Base-by-base conservation (phyloP, 2,329 filamentous ascomycete species). In the Phialophora verrucosa region DNA sequence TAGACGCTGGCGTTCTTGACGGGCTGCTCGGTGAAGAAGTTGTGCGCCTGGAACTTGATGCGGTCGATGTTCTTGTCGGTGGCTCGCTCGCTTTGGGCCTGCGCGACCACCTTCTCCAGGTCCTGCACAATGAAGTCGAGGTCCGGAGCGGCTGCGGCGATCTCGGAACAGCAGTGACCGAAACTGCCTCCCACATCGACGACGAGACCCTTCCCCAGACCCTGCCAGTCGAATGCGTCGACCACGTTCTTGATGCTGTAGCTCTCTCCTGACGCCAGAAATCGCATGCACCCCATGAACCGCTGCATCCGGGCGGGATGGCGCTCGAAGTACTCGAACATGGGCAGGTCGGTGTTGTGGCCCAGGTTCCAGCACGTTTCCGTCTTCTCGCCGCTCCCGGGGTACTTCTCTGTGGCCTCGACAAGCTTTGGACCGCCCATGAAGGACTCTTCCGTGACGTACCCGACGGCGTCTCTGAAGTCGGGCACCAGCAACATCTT, bases 71-170 rank as follows among this genome's bases (percentile, higher is more conserved):
- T 79, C 8, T 73, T 70, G 42, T 70, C 61, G 35, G 47, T 51
- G 23, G 64, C 49, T 14, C 53, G 54, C 3, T 77, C 67, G 17
- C 42, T 59, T 38, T 23, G 17, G 1, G 59, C 64, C n/a, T 47
- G 32, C 17, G 11, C 31, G 29, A 75, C 69, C 3, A 77, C 77
- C 31, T 79, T 73, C 10, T 77, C 73, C 14, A 83, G 75, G 68
- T 85, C 83, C 68, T 85, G 79, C 0, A 85, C 85, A 14, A 87
- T 75, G 72, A 87, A 87, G 54, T 78, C 80, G 70, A 87, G 80
- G 47, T 82, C 79, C 55, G 79, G 78, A 75, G 83, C 86, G 63
- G 75, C 76, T 67, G 78, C 78, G 1, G 84, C 87, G 51, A 89
- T 76, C 3, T 82, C 84, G n/a, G 85, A 79, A 55, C 79, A 83